Evolutionary conservation across 1,284 basidiomycete species (phyloP).

Genomic region (Boletus semigastroideus): DNA sequence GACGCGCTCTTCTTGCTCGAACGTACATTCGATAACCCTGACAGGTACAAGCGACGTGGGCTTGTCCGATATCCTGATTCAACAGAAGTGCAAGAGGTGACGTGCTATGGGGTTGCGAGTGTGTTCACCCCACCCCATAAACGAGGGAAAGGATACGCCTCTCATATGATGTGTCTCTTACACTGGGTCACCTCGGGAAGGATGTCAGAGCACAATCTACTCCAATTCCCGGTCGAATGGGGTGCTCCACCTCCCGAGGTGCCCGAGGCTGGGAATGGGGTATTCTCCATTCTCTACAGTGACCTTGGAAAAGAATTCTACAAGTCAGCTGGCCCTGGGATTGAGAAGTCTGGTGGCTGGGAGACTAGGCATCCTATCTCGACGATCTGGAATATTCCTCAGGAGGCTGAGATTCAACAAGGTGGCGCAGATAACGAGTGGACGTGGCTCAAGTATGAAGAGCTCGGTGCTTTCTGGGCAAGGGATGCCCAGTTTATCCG

Average conservation of each 20-base stretch:
- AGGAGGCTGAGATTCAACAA: constrained; percentile 2
- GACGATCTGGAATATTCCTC: constrained; percentile 43
- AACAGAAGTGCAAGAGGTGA: constrained; percentile 22
- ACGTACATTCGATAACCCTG: neutral
- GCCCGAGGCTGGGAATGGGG: constrained; percentile 29
- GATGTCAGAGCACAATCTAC: constrained; percentile 17
- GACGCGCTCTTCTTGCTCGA: neutral
- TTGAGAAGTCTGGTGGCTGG: constrained; percentile 47
- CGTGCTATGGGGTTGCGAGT: constrained; percentile 41
- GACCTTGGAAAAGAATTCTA: constrained; percentile 62
- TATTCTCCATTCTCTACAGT: constrained; percentile 61
- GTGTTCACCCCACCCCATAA: constrained; percentile 47
- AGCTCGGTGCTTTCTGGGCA: constrained; percentile 16
- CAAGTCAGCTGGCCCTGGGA: constrained; percentile 40
- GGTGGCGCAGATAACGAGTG: constrained; percentile 17
- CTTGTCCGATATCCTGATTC: constrained; percentile 19
- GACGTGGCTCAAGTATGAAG: constrained; percentile 21
- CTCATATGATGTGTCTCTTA: constrained; percentile 49
- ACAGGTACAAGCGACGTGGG: constrained; percentile 30
- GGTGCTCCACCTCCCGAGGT: constrained; percentile 35
- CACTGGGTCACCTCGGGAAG: constrained; percentile 42
- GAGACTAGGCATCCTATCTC: constrained; percentile 39
- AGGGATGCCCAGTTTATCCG: constrained; percentile 25
- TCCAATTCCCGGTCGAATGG: constrained; percentile 41
- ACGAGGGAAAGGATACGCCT: constrained; percentile 45